Base-by-base conservation (phyloP, 2,329 filamentous ascomycete species). In the Aquanectria penicillioides region DNA sequence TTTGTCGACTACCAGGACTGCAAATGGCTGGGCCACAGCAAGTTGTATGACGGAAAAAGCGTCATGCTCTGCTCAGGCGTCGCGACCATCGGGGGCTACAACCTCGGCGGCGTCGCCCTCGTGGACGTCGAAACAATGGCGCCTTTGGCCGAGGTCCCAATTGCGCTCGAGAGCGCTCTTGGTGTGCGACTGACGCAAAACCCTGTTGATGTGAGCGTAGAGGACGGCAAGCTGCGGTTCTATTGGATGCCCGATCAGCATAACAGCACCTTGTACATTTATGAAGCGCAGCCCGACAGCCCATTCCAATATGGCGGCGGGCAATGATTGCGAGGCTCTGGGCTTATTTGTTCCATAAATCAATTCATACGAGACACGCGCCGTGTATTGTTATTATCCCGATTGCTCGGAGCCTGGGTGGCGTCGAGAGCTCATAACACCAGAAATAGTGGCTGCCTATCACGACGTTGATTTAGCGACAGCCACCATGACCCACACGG, bases 1-100 rank as follows among this genome's bases (percentile, higher is more conserved):
- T 83, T 76, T 66, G 67, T 80, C 52, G 81, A 83, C 58, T 83
- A 83, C 63, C 80, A 83, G 67, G 81, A 83, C 72, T 83, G 80
- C 71, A 83, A 83, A 64, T 82, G 77, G 67, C 70, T 83, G 1
- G 81, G 80, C 4, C 75, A 74, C 61, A 74, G 75, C 12, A 58
- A 65, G 9, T 59, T 69, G 6, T 78, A 79, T 43, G 62, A 62
- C n/a, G 66, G 59, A n/a, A 72, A 74, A 31, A 72, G 75, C 12
- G 68, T 83, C 9, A 81, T 82, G 79, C 72, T 83, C 12, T 83
- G 80, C 61, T 78, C 78, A 0, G 81, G 81, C 2, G 76, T 83
- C 7, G 75, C 78, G 5, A 75, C 71, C 4, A 56, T 80, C 11
- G 70, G 68, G 11, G 69, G 59, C 5, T 70, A 73, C 34, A 71